Base-by-base conservation (phyloP, 495 filamentous ascomycete genomes). In the Lasiosphaeriaceae sp. region DNA sequence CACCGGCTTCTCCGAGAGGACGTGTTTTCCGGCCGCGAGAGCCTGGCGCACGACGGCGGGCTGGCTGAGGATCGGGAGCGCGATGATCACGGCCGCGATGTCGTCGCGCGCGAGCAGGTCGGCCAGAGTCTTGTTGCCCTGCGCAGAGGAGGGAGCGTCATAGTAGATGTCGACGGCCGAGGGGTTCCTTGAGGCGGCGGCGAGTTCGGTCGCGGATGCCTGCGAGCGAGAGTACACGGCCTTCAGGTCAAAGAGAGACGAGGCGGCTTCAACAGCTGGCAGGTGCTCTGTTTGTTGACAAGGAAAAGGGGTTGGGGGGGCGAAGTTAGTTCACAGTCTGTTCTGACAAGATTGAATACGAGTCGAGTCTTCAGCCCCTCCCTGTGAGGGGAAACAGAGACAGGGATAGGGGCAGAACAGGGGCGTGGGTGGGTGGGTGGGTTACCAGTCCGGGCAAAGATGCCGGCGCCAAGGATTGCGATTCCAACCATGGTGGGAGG, bases 1-100 rank as follows among this genome's bases (percentile, higher is more conserved):
- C 21, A 94, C 82, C 16, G 90, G 90, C 67, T 94, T 95, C 72
- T 95, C 90, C 16, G 75, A 85, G 0, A 93, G 71, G 2, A 93
- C 90, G 67, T 92, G 88, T 65, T 94, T 94, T 17, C 86, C 84
- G 1, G 88, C 86, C 0, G 64, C 54, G 0, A 94, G 73, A 14
- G 87, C 80, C 47, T 73, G 65, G 54, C 77, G 66, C 65, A 88
- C 81, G 52, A 80, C 78, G 17, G 65, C 67, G 0, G 84, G 81
- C 64, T 89, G 85, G n/a, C 63, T 60, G 22, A 70, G 65, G 63
- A 89, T 88, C 12, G 85, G 85, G 6, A 89, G 79, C 71, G 77
- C 86, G 55, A 94, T 79, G 55, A 89, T 80, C 11, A 92, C 83
- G 43, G 85, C 86, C 2, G 74, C 64, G 53, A 92, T 81, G 70